A percentile compares a stretch with the other conserved stretches of the same genome.
These are phyloP conservation scores for Diaporthe sp. DNA, from an alignment of 2,329 filamentous ascomycete species.

Conservation along the genomic window DNA sequence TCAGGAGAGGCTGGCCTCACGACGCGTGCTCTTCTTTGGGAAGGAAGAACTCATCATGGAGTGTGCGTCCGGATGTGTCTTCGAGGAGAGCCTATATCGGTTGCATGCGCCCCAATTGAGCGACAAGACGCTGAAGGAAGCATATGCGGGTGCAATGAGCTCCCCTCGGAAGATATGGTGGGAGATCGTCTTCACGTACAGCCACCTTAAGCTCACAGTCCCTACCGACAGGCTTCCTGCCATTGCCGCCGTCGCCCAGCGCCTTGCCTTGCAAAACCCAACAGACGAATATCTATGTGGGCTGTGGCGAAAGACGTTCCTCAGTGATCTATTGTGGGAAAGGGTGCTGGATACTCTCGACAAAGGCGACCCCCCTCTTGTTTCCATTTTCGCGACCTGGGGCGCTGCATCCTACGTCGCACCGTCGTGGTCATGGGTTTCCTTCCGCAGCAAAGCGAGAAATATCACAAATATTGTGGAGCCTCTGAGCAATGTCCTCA, in stretches of 20 bases:
- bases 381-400: background rate
- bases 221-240: constrained; percentile 16
- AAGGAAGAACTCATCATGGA: constrained; percentile 28
- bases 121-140: constrained; percentile 2
- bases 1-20: constrained; percentile 29
- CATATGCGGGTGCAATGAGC: background rate
- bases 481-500: constrained; percentile 8
- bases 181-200: background rate
- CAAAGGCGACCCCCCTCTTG: background rate
- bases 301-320: constrained; percentile 7
- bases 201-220: constrained; percentile 12
- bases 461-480: constrained; percentile 12
- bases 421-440: constrained; percentile 17
- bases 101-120: background rate
- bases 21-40: constrained; percentile 23
- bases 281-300: constrained; percentile 20
- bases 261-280: background rate
- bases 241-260: constrained; percentile 14
- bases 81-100: background rate
- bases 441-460: constrained; percentile 6
- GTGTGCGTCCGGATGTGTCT: constrained; percentile 5
- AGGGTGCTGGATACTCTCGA: constrained; percentile 2
- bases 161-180: background rate
- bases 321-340: constrained; percentile 19
- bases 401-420: background rate